phyloP scores from a whole-genome alignment of 208 protist species.

The Acanthamoeba triangularis region DNA sequence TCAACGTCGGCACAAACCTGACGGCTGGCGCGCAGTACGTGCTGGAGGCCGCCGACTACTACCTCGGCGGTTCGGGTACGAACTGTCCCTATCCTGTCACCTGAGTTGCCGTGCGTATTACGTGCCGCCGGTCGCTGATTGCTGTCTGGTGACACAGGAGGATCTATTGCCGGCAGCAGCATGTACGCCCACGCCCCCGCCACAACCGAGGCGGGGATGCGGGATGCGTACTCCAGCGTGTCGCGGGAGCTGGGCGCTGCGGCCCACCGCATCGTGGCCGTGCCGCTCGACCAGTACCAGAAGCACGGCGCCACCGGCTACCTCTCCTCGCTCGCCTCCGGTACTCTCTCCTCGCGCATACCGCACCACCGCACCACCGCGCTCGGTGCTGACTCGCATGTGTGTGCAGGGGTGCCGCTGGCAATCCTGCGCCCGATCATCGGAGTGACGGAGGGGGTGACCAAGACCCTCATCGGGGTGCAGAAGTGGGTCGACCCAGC shows the following conservation, averaged over 20 bases:
- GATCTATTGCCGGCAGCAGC: neutral
- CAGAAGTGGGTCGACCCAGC: conserved; percentile 81
- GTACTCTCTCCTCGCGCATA: neutral
- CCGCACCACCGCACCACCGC: neutral
- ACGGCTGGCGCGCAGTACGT: conserved; percentile 80
- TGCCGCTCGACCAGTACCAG: conserved; percentile 83
- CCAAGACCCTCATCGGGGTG: conserved; percentile 81
- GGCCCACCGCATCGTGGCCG: conserved; percentile 77
- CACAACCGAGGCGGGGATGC: conserved; percentile 77
- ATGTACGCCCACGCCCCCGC: conserved; percentile 75
- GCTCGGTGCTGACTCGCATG: neutral
- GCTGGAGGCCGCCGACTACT: conserved; percentile 81
- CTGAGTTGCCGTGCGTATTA: no score
- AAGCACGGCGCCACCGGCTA: conserved; percentile 81
- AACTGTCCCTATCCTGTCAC: neutral
- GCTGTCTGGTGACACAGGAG: neutral
- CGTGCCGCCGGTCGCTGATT: neutral
- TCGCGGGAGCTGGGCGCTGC: conserved; percentile 77
- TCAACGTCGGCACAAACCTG: conserved; percentile 80
- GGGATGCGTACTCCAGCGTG: conserved; percentile 80
- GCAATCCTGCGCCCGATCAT: conserved; percentile 84
- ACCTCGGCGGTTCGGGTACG: conserved; percentile 65
- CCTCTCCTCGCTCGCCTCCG: conserved; percentile 79
- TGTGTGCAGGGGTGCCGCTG: conserved; percentile 76
- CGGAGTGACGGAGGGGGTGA: conserved; percentile 81